phyloP scores from a whole-genome alignment of 139 green algal genomes.

The Chlamydomonas sp. region DNA sequence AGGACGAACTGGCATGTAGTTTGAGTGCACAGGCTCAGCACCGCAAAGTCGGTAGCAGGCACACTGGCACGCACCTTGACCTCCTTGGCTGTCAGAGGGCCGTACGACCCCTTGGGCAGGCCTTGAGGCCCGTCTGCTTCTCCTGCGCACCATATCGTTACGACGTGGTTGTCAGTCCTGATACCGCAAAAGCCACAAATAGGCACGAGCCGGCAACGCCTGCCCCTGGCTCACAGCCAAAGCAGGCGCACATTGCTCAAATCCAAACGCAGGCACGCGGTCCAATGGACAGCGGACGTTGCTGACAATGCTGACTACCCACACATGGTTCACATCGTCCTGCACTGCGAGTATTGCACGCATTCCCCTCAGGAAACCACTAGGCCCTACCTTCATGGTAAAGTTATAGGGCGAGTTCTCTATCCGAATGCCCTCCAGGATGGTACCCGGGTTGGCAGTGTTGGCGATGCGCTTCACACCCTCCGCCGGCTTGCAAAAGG shows the following conservation, averaged over 20 bases:
- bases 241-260: not conserved
- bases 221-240: not conserved
- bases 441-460: constrained; percentile 92
- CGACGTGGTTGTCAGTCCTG: no score
- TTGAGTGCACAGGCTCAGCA: not conserved
- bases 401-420: constrained; percentile 96
- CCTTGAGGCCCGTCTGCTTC: constrained; percentile 49
- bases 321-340: no score
- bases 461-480: constrained; percentile 74
- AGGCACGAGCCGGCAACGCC: not conserved
- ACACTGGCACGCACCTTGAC: constrained; percentile 50
- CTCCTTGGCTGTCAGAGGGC: constrained; percentile 64
- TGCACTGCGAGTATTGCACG: no score
- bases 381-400: constrained; percentile 75
- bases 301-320: no score
- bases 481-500: constrained; percentile 91
- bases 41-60: not conserved
- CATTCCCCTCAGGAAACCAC: no score
- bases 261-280: no score
- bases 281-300: no score
- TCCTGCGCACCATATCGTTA: constrained; percentile 28
- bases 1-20: no score
- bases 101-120: constrained; percentile 54
- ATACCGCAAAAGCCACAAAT: no score
- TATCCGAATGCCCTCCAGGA: constrained; percentile 88